Evolutionary conservation across 2,329 filamentous ascomycete species (phyloP).

Genomic region (Domatiomyces catenatus): DNA sequence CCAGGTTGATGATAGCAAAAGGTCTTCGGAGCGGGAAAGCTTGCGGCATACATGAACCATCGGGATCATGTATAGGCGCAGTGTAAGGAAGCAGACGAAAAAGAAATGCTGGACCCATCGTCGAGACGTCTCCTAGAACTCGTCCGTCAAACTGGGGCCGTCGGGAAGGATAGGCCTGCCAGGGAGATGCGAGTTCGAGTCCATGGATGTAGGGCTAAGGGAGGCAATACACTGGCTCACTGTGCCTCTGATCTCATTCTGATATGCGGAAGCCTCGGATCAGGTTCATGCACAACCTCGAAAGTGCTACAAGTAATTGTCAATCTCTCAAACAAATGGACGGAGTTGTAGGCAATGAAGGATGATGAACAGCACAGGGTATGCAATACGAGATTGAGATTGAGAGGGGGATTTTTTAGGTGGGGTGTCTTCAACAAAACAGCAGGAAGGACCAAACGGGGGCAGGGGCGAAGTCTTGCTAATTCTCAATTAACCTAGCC

Average conservation of each 20-base stretch:
- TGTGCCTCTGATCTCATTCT: neutral
- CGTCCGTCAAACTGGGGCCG: neutral
- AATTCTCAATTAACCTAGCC: neutral
- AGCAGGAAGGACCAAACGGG: neutral
- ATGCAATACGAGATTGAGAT: neutral
- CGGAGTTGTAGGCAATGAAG: neutral
- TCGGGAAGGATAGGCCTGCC: neutral
- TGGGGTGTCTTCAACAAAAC: neutral
- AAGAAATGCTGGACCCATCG: constrained; percentile 7
- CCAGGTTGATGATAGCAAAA: constrained; percentile 7
- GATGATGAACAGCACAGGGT: no score
- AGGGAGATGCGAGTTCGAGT: neutral
- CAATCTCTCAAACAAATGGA: neutral
- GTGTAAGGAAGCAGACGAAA: constrained; percentile 5
- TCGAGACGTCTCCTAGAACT: constrained; percentile 6
- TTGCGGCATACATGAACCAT: constrained; percentile 10
- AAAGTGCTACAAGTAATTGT: neutral
- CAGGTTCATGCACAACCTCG: neutral
- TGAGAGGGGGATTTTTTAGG: neutral
- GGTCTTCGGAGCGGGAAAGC: constrained; percentile 4
- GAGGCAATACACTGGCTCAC: neutral
- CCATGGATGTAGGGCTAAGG: neutral
- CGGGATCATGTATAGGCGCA: constrained; percentile 11
- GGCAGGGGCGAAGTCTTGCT: neutral
- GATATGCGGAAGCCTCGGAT: neutral